Evolutionary conservation across 371 early-diverging fungal species (phyloP), one percentile per base, ranked within the genome.

Genomic region (Mortierella sp.): DNA sequence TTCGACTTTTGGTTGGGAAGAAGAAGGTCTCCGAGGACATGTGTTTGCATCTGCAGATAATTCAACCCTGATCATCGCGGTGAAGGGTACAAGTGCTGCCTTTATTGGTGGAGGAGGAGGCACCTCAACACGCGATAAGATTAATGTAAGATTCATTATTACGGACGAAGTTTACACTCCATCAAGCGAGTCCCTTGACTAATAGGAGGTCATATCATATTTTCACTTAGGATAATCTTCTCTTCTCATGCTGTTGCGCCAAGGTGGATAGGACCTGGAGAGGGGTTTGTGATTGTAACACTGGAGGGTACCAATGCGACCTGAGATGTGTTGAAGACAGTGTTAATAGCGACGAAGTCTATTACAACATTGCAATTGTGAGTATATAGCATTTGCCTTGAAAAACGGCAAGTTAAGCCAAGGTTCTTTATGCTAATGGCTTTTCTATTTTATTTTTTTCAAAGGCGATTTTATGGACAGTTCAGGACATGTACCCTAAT

Each of bases 221-320:
- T 28, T 42, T 23, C 23, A 15, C 49, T 29, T 83, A 91, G 90
- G 98, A 97, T 83, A 98, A 98, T 83, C 86, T 94, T 66, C 86
- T 98, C 70, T 98, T 97, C 74, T 96, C 96, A 1, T 98, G 99
- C 85, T 98, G 98, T 83, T 97, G 98, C 83, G 98, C 94, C 17
- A 89, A 91, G 56, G 93, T 95, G 4, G 96, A 94, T 75, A 85
- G 90, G 40, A 87, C 89, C 0, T 97, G 97, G 98, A 79, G 78
- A 12, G 82, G 93, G 0, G 93, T 97, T 4, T 98, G 98, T 82
- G 89, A 89, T 70, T 98, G 98, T 80, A 91, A 88, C 75, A 72
- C 82, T 26, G 86, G 85, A 0, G 79, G 84, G 1, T 87, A 89
- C 22, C 71, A 83, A 56, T 96, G 96, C 70, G 87, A 92, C 55